Percentiles rank a stretch among this genome's conserved stretches.
Conservation (phyloP, 352 stramenopile genomes). For the Phytophthora nicotianae region DNA sequence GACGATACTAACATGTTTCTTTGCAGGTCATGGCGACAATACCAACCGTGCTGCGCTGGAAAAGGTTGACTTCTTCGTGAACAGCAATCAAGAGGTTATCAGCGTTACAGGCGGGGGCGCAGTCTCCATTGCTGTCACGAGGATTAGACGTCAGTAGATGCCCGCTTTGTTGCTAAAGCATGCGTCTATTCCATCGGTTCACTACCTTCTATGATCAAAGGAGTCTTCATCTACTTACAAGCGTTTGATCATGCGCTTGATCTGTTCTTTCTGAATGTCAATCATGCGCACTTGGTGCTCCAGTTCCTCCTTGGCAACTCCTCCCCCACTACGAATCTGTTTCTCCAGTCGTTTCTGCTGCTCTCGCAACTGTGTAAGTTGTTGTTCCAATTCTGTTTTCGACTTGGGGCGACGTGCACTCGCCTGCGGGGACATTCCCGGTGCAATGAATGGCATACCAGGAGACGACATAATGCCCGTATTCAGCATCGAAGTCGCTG, state of each 20-base stretch:
- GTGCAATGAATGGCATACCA: constrained; percentile 47
- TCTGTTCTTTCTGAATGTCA: constrained; percentile 58
- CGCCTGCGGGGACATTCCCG: constrained; percentile 15
- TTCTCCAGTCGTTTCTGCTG: constrained; percentile 40
- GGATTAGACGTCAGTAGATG: constrained; percentile 5
- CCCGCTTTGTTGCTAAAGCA: constrained; percentile 8
- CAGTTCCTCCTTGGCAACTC: constrained; percentile 37
- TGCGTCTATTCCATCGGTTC: constrained; percentile 23
- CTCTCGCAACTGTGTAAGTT: constrained; percentile 42
- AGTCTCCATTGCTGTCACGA: constrained; percentile 62
- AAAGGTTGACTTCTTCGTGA: constrained; percentile 55
- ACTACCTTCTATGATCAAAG: background rate
- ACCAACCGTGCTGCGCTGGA: constrained; percentile 45
- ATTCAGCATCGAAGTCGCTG: constrained; percentile 29
- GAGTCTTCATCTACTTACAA: constrained; percentile 37
- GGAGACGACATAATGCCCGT: constrained; percentile 14
- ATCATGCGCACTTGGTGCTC: constrained; percentile 59
- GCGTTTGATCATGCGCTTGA: constrained; percentile 54
- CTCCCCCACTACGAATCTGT: constrained; percentile 25
- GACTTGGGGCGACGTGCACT: constrained; percentile 27
- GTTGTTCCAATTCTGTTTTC: constrained; percentile 49
- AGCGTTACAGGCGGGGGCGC: constrained; percentile 56
- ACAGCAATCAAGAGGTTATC: constrained; percentile 34
- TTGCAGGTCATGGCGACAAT: constrained; percentile 62
- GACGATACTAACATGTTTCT: constrained; percentile 1